Evolutionary conservation across 495 filamentous ascomycete species (phyloP).

Genomic region (Tuber magnatum): DNA sequence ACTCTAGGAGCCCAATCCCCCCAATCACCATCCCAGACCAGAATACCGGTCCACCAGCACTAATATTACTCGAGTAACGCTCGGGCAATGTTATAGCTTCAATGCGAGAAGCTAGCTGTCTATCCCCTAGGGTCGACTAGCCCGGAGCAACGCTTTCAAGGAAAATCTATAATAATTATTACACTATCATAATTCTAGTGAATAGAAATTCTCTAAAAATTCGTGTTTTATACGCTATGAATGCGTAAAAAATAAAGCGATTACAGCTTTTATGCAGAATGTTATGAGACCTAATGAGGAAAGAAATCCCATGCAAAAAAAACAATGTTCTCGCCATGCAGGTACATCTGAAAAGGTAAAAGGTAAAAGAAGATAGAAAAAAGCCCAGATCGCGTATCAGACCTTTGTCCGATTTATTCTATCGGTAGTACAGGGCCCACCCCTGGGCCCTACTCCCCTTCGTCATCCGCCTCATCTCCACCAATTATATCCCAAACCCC

Average conservation of each 20-base stretch:
- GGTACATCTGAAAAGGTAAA: not conserved
- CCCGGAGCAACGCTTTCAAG: not conserved
- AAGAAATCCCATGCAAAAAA: slow-evolving; percentile 3
- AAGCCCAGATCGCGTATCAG: slow-evolving; percentile 7
- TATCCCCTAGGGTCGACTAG: not conserved
- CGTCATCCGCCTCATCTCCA: slow-evolving; percentile 22
- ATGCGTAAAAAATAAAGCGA: not conserved
- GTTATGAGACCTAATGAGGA: not conserved
- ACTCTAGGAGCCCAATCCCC: not conserved
- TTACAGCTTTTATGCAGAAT: not conserved
- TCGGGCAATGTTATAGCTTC: not conserved
- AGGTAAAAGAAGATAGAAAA: not conserved
- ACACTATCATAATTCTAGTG: not conserved
- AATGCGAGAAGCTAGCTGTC: not conserved
- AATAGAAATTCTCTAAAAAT: not conserved
- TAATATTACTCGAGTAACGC: not conserved
- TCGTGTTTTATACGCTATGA: not conserved
- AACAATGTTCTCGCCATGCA: slow-evolving; percentile 9
- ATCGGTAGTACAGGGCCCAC: slow-evolving; percentile 12
- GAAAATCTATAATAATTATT: not conserved
- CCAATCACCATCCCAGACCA: not conserved
- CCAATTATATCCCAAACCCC: slow-evolving; percentile 1
- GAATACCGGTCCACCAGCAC: not conserved
- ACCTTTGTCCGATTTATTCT: slow-evolving; percentile 19
- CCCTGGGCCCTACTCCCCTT: slow-evolving; percentile 6